Conservation (phyloP, 306 rosid genomes). For the Fragaria nilgerrensis region DNA sequence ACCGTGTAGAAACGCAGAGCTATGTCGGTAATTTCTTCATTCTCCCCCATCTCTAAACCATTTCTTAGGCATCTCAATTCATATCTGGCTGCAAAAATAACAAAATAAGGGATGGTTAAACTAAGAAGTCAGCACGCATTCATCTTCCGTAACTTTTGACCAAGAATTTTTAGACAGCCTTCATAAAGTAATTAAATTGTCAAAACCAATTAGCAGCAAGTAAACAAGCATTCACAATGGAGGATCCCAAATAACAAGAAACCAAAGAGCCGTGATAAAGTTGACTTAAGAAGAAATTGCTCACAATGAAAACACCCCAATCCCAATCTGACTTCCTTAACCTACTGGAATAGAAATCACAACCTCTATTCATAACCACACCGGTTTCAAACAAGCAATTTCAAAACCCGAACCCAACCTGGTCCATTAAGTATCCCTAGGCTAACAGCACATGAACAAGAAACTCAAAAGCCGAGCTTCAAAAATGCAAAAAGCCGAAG, state of each 20-base stretch:
- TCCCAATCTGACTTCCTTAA: not conserved
- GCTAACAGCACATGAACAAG: not conserved
- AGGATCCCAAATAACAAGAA: not conserved
- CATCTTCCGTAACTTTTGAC: not conserved
- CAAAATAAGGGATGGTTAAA: not conserved
- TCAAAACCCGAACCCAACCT: not conserved
- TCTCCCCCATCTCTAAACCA: conserved; percentile 46
- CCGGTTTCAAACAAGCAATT: not conserved
- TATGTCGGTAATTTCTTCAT: conserved; percentile 31
- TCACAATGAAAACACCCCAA: not conserved
- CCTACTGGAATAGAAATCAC: not conserved
- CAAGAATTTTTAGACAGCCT: not conserved
- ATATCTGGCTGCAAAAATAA: conserved; percentile 43
- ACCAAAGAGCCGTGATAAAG: not conserved
- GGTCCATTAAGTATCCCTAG: not conserved
- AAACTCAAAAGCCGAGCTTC: not conserved
- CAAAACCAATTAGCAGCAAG: not conserved
- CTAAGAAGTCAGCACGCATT: not conserved
- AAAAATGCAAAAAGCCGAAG: not conserved
- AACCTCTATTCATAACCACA: not conserved
- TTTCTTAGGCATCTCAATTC: conserved; percentile 31
- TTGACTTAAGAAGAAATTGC: not conserved
- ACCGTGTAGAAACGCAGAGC: conserved; percentile 51
- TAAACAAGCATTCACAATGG: not conserved
- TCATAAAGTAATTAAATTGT: not conserved